Conservation (phyloP, 2,329 filamentous ascomycete species). For the Pestalotiopsis sp. region DNA sequence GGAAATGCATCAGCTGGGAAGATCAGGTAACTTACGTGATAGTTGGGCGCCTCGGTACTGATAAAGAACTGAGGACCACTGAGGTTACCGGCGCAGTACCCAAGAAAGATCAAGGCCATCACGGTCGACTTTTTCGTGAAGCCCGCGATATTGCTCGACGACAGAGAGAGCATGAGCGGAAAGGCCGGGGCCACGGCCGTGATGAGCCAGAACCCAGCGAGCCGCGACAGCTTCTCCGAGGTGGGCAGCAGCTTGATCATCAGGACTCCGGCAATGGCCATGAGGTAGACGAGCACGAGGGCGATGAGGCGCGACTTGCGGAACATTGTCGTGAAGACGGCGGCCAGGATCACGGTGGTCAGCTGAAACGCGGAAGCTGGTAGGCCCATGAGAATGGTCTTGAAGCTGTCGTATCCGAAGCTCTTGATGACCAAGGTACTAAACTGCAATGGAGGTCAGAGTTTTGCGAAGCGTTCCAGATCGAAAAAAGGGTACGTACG, state of each 20-base stretch:
- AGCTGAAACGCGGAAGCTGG: conserved; percentile 72
- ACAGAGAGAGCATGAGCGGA: conserved; percentile 56
- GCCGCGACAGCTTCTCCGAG: conserved; percentile 31
- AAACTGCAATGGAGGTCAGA: conserved; percentile 40
- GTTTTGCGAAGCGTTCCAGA: neutral
- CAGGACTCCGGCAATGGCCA: conserved; percentile 73
- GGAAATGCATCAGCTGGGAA: neutral
- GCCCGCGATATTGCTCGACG: conserved; percentile 57
- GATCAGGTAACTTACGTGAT: conserved; percentile 28
- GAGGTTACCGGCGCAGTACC: conserved; percentile 60
- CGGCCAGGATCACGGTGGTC: conserved; percentile 66
- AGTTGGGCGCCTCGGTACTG: conserved; percentile 49
- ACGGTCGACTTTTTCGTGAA: conserved; percentile 64
- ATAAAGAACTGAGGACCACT: conserved; percentile 58
- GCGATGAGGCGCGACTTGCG: conserved; percentile 67
- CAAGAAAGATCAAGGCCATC: conserved; percentile 56
- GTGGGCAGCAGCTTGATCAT: conserved; percentile 51
- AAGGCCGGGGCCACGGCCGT: conserved; percentile 60
- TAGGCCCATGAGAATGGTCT: conserved; percentile 74
- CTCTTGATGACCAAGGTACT: conserved; percentile 73
- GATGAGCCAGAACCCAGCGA: conserved; percentile 67
- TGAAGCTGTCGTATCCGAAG: conserved; percentile 65
- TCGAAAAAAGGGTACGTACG: neutral
- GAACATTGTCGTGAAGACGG: conserved; percentile 62
- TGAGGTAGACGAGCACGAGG: conserved; percentile 67